phyloP scores from a whole-genome alignment of 2,329 filamentous ascomycete species.

The Botrytis medusae region DNA sequence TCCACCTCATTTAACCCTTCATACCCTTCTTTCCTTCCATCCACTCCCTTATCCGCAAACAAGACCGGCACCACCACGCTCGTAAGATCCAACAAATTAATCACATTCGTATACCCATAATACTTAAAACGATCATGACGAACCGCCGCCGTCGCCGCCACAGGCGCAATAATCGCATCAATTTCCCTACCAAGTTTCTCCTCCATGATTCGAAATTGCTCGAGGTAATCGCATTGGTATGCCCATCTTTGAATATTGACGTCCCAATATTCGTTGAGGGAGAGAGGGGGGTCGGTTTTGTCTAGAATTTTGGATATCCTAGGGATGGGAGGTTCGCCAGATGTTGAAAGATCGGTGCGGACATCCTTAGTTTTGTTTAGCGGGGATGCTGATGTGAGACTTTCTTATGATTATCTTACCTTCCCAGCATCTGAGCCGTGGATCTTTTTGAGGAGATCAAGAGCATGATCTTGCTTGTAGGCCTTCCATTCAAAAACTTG shows the following conservation, averaged over 20 bases:
- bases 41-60: conserved; percentile 44
- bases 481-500: conserved; percentile 45
- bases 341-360: conserved; percentile 28
- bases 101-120: conserved; percentile 32
- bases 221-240: conserved; percentile 40
- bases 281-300: conserved; percentile 27
- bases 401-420: not conserved
- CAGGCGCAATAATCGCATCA: conserved; percentile 40
- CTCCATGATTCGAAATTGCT: conserved; percentile 37
- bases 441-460: conserved; percentile 32
- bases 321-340: conserved; percentile 43
- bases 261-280: conserved; percentile 34
- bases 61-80: conserved; percentile 47
- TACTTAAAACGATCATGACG: conserved; percentile 35
- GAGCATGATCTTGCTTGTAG: conserved; percentile 38
- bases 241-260: conserved; percentile 33
- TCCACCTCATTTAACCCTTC: conserved; percentile 32
- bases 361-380: conserved; percentile 25
- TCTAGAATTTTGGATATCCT: conserved; percentile 36
- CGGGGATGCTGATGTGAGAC: no score
- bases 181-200: conserved; percentile 35
- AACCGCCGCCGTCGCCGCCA: conserved; percentile 39
- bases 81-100: conserved; percentile 38
- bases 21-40: conserved; percentile 32
- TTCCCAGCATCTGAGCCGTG: conserved; percentile 35